These are phyloP conservation scores for Yamadazyma philogaea DNA, from an alignment of 805 yeast species.

Conservation along the genomic window DNA sequence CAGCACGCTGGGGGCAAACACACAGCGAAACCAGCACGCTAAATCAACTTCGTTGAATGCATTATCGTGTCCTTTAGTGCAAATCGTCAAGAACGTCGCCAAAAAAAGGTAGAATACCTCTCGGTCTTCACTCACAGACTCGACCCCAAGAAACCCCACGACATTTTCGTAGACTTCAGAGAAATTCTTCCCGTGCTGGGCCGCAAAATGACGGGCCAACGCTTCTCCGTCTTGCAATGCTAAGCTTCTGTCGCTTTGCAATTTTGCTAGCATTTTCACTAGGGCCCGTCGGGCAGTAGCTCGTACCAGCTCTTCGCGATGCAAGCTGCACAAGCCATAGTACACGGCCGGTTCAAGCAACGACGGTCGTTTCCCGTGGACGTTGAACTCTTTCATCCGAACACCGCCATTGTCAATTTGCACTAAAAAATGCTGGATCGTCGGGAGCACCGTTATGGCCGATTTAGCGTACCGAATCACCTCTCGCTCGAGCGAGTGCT, in stretches of 20 bases:
- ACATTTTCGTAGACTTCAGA: not conserved
- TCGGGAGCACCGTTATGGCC: constrained; percentile 6
- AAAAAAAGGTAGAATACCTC: too few species aligned
- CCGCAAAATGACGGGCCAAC: not conserved
- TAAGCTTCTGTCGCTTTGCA: not conserved
- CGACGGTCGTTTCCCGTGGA: not conserved
- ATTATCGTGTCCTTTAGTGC: not conserved
- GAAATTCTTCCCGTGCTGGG: not conserved
- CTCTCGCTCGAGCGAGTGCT: constrained; percentile 15
- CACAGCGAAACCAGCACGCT: constrained; percentile 30
- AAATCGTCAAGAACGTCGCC: not conserved
- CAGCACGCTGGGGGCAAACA: constrained; percentile 27
- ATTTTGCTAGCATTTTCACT: not conserved
- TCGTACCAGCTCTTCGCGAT: not conserved
- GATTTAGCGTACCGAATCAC: constrained; percentile 11
- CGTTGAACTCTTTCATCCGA: not conserved
- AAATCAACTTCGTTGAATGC: constrained; percentile 12
- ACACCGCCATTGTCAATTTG: constrained; percentile 6
- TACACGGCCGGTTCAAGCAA: not conserved
- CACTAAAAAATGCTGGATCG: constrained; percentile 10
- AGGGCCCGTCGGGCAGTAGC: not conserved
- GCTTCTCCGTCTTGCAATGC: not conserved
- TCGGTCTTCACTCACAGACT: not conserved
- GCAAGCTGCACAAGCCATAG: not conserved
- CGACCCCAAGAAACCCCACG: not conserved